Evolutionary conservation across 2,329 filamentous ascomycete species (phyloP).

Genomic region (Ophiognomonia clavigignenti-juglandacearum): DNA sequence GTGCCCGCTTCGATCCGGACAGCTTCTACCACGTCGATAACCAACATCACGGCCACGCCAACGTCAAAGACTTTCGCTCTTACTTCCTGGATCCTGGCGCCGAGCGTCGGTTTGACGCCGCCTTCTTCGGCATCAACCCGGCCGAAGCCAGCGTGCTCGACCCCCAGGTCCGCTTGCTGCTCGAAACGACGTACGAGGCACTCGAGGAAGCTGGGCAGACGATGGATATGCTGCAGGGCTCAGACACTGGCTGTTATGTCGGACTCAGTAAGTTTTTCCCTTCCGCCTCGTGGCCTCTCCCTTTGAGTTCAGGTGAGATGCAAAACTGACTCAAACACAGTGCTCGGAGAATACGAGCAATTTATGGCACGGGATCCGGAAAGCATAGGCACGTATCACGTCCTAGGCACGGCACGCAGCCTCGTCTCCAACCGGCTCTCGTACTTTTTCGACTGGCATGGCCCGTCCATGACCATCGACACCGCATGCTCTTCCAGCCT

Average conservation of each 20-base stretch:
- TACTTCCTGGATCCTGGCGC: neutral
- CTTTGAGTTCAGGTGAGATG: too few species aligned
- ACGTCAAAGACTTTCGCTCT: conserved; percentile 18
- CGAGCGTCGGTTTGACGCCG: conserved; percentile 14
- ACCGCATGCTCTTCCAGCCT: conserved; percentile 39
- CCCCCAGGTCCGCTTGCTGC: conserved; percentile 7
- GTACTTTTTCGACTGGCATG: conserved; percentile 33
- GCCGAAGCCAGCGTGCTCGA: conserved; percentile 18
- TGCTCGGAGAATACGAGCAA: conserved; percentile 21
- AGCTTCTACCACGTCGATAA: conserved; percentile 24
- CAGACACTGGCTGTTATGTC: conserved; percentile 25
- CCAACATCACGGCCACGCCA: conserved; percentile 23
- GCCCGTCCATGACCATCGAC: conserved; percentile 38
- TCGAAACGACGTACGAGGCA: conserved; percentile 20
- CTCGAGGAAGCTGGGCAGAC: conserved; percentile 18
- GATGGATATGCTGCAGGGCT: conserved; percentile 17
- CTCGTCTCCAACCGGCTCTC: conserved; percentile 33
- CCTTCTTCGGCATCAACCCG: conserved; percentile 23
- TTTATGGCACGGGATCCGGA: conserved; percentile 14
- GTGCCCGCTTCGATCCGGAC: conserved; percentile 19
- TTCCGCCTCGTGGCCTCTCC: too few species aligned
- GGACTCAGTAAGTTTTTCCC: too few species aligned
- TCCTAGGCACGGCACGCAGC: conserved; percentile 26
- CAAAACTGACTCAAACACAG: too few species aligned
- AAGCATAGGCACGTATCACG: conserved; percentile 22